Conservation (phyloP, 2,329 filamentous ascomycete genomes). For the Nigrospora oryzae region DNA sequence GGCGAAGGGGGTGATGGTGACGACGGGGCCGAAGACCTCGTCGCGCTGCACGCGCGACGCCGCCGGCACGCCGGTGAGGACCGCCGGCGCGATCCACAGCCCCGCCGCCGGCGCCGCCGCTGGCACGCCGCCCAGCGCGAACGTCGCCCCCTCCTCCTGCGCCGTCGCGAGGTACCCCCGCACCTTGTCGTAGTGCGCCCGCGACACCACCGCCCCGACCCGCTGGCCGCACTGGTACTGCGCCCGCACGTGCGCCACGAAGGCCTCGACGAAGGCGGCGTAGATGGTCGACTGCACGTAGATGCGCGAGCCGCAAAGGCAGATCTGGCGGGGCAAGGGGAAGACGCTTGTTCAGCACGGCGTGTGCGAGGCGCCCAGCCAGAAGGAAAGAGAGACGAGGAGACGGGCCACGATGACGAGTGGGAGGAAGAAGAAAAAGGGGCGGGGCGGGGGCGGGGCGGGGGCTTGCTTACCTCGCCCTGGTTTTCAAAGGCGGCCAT, state of each 20-base stretch:
- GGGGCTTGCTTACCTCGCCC: slow-evolving; percentile 12
- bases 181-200: slow-evolving; percentile 19
- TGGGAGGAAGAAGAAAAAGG: no score
- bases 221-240: slow-evolving; percentile 12
- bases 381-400: no score
- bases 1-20: slow-evolving; percentile 26
- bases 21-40: slow-evolving; percentile 34
- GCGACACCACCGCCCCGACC: slow-evolving; percentile 19
- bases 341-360: no score
- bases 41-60: slow-evolving; percentile 22
- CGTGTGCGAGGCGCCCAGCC: no score
- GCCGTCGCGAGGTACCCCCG: slow-evolving; percentile 14
- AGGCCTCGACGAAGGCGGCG: slow-evolving; percentile 24
- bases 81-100: slow-evolving; percentile 18
- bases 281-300: slow-evolving; percentile 40
- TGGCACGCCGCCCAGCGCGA: slow-evolving; percentile 8
- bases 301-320: slow-evolving; percentile 32
- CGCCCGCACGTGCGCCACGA: slow-evolving; percentile 10
- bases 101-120: slow-evolving; percentile 7
- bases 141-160: slow-evolving; percentile 12
- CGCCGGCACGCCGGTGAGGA: slow-evolving; percentile 14
- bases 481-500: slow-evolving; percentile 22
- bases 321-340: slow-evolving; percentile 11
- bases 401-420: no score
- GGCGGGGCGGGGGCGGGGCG: no score